Percentiles rank a stretch among this genome's conserved stretches.
phyloP scores from a whole-genome alignment of 805 yeast genomes.

The Wickerhamiella bombiphila region DNA sequence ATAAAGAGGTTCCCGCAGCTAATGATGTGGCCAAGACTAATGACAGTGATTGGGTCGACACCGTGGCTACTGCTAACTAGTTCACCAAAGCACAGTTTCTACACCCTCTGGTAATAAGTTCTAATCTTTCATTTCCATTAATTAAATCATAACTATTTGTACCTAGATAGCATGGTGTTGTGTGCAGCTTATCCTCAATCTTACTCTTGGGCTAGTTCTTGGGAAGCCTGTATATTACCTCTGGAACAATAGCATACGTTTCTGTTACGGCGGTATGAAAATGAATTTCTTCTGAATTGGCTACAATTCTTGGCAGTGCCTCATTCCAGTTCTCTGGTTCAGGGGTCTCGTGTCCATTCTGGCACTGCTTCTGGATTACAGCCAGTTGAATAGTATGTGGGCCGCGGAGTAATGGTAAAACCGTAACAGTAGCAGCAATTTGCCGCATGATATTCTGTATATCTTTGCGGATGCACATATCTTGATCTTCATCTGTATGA shows the following conservation, averaged over 20 bases:
- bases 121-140: too few relatives aligned
- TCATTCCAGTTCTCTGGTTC: slow-evolving; percentile 74
- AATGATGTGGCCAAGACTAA: not conserved
- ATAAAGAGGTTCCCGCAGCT: too few relatives aligned
- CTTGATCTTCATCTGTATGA: slow-evolving; percentile 20
- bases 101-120: too few relatives aligned
- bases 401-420: slow-evolving; percentile 58
- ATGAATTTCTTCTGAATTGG: slow-evolving; percentile 51
- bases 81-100: too few relatives aligned
- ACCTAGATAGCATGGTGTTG: too few relatives aligned
- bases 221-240: slow-evolving; percentile 43
- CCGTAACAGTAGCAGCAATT: slow-evolving; percentile 75
- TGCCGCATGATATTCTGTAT: slow-evolving; percentile 81
- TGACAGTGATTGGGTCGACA: slow-evolving; percentile 1
- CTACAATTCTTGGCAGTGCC: slow-evolving; percentile 44
- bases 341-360: too few relatives aligned
- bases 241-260: slow-evolving; percentile 55
- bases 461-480: slow-evolving; percentile 40
- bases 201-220: slow-evolving; percentile 3
- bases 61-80: not conserved
- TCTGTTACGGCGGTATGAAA: slow-evolving; percentile 55
- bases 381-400: slow-evolving; percentile 68
- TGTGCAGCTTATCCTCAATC: too few relatives aligned
- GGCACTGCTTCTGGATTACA: slow-evolving; percentile 47
- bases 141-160: too few relatives aligned